A percentile compares a stretch with the other conserved stretches of the same genome.
phyloP scores from a whole-genome alignment of 2,329 filamentous ascomycete genomes.

The Keithomyces neogunnii region DNA sequence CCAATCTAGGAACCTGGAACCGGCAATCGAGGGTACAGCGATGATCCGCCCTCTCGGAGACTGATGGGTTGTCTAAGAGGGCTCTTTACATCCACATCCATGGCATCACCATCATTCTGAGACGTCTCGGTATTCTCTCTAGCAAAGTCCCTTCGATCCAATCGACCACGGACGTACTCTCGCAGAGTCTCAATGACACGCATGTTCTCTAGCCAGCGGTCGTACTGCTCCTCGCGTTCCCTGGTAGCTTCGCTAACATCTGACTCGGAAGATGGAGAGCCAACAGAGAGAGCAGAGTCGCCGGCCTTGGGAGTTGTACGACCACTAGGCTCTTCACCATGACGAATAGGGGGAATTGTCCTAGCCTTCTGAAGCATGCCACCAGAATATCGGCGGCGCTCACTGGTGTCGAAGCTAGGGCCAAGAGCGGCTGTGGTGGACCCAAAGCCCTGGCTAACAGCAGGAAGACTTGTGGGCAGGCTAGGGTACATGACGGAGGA shows the following conservation, averaged over 20 bases:
- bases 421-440: slow-evolving; percentile 65
- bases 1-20: slow-evolving; percentile 16
- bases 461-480: slow-evolving; percentile 45
- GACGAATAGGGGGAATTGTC: slow-evolving; percentile 31
- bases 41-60: slow-evolving; percentile 22
- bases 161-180: slow-evolving; percentile 46
- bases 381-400: slow-evolving; percentile 57
- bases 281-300: slow-evolving; percentile 35
- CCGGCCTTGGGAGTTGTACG: slow-evolving; percentile 34
- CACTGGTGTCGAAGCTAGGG: slow-evolving; percentile 53
- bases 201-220: slow-evolving; percentile 58
- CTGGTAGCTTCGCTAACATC: slow-evolving; percentile 42
- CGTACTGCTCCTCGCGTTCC: slow-evolving; percentile 54
- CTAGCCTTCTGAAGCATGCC: slow-evolving; percentile 56
- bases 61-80: slow-evolving; percentile 15
- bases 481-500: slow-evolving; percentile 66
- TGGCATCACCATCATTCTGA: slow-evolving; percentile 19
- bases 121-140: slow-evolving; percentile 14
- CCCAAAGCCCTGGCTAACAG: slow-evolving; percentile 61
- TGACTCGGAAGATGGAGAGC: slow-evolving; percentile 48
- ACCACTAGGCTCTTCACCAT: slow-evolving; percentile 27
- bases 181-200: slow-evolving; percentile 55
- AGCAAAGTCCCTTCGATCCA: slow-evolving; percentile 48
- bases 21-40: slow-evolving; percentile 32
- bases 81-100: slow-evolving; percentile 29